These are phyloP conservation scores for Skeletonema marinoi DNA, from an alignment of 108 stramenopile genomes.

Conservation along the genomic window DNA sequence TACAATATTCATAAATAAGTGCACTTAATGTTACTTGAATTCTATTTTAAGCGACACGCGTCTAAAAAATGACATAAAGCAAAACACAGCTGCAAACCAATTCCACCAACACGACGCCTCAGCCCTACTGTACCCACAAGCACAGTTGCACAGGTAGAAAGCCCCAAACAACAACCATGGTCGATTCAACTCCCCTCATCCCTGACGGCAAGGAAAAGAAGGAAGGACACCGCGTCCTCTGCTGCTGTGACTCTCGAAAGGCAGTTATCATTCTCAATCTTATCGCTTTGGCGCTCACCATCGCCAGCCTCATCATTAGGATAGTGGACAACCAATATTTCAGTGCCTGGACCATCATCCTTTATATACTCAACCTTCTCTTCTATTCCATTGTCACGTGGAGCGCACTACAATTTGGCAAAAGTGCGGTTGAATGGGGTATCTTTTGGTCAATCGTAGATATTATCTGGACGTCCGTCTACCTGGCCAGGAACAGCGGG, in stretches of 20 bases:
- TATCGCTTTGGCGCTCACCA: background rate
- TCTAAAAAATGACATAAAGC: no score
- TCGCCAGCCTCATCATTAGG: background rate
- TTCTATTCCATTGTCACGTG: constrained; percentile 13
- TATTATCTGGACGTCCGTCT: background rate
- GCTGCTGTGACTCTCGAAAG: constrained; percentile 26
- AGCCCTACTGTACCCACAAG: no score
- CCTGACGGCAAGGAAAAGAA: background rate
- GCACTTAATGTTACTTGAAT: no score
- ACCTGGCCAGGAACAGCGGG: background rate
- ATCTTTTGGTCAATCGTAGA: background rate
- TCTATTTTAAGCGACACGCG: no score
- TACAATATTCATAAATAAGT: no score
- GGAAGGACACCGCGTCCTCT: constrained; percentile 22
- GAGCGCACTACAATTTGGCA: constrained; percentile 6
- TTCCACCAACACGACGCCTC: no score
- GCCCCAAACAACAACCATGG: background rate
- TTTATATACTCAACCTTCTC: background rate
- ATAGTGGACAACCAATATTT: background rate
- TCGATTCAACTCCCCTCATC: constrained; percentile 13
- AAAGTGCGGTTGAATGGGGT: background rate
- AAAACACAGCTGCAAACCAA: no score
- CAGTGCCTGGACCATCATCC: background rate
- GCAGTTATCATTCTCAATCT: background rate
- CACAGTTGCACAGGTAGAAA: no score